Percentiles rank a stretch among this genome's conserved stretches.
phyloP scores from a whole-genome alignment of 768 basidiomycete genomes.

The Trametes cubensis region DNA sequence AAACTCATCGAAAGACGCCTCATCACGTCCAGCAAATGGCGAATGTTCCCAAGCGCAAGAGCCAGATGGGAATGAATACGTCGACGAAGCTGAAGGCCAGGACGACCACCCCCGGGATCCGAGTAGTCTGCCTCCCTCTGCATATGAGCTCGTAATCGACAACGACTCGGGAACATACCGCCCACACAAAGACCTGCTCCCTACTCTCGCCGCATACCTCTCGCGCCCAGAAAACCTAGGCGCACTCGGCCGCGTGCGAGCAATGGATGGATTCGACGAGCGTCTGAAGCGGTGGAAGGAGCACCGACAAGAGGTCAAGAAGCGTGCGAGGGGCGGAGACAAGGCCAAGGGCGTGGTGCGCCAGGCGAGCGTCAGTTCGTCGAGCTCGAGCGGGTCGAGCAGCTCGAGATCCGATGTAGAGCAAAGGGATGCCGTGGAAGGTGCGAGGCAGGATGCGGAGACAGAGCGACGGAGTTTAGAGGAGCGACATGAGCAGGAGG shows the following conservation, averaged over 20 bases:
- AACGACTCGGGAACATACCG: constrained; percentile 52
- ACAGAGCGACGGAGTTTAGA: constrained; percentile 6
- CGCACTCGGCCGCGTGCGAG: constrained; percentile 40
- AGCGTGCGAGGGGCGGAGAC: constrained; percentile 20
- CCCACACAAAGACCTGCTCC: constrained; percentile 43
- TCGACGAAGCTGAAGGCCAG: constrained; percentile 1
- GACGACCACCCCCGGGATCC: constrained; percentile 35
- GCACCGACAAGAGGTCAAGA: constrained; percentile 36
- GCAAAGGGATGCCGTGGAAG: constrained; percentile 17
- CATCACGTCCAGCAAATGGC: neutral
- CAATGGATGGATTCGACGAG: constrained; percentile 44
- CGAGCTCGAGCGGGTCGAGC: constrained; percentile 21
- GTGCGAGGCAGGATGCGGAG: constrained; percentile 13
- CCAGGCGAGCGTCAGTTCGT: constrained; percentile 18
- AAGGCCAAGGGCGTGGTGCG: constrained; percentile 10
- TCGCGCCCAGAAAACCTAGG: constrained; percentile 37
- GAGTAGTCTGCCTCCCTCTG: constrained; percentile 19
- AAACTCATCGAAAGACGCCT: neutral
- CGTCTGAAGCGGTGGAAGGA: constrained; percentile 40
- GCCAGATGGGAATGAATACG: constrained; percentile 3
- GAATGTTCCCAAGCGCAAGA: constrained; percentile 1
- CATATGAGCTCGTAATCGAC: constrained; percentile 50
- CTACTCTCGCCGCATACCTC: constrained; percentile 42
- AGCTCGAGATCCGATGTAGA: constrained; percentile 17
- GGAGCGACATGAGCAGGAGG: constrained; percentile 7